These are phyloP conservation scores for Xylaria sp. DNA, from an alignment of 2,329 filamentous ascomycete species.

Conservation along the genomic window DNA sequence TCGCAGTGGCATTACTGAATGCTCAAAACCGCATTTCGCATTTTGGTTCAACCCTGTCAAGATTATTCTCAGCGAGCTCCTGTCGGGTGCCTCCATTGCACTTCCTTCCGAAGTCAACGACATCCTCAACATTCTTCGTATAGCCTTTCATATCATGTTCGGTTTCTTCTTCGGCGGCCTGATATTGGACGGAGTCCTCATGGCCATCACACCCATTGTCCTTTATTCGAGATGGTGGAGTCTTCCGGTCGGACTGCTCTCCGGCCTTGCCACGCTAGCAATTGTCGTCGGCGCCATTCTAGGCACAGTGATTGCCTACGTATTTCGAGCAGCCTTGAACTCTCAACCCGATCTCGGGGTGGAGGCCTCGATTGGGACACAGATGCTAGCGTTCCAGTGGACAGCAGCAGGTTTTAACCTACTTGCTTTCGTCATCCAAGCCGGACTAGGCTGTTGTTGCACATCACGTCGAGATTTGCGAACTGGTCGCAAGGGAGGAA, in stretches of 20 bases:
- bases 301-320: constrained; percentile 82
- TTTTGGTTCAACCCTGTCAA: constrained; percentile 94
- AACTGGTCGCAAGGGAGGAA: constrained; percentile 44
- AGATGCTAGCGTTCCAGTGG: constrained; percentile 93
- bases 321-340: constrained; percentile 78
- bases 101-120: constrained; percentile 75
- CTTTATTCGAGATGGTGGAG: constrained; percentile 63
- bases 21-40: constrained; percentile 70
- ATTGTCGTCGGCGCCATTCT: constrained; percentile 74
- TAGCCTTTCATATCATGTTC: constrained; percentile 86
- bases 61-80: constrained; percentile 78
- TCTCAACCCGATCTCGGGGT: constrained; percentile 79
- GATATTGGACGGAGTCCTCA: constrained; percentile 72
- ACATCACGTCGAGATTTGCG: constrained; percentile 59
- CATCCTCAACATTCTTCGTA: constrained; percentile 74
- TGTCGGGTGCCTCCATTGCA: constrained; percentile 82
- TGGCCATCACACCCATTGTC: constrained; percentile 67
- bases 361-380: constrained; percentile 67
- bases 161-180: constrained; percentile 78
- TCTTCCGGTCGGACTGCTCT: constrained; percentile 70
- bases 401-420: constrained; percentile 70
- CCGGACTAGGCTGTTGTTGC: constrained; percentile 80
- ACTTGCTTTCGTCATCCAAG: constrained; percentile 74
- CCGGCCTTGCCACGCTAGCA: constrained; percentile 69
- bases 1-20: constrained; percentile 72